These are phyloP conservation scores for Penicillium carneum DNA, from an alignment of 2,329 filamentous ascomycete species.

Conservation along the genomic window DNA sequence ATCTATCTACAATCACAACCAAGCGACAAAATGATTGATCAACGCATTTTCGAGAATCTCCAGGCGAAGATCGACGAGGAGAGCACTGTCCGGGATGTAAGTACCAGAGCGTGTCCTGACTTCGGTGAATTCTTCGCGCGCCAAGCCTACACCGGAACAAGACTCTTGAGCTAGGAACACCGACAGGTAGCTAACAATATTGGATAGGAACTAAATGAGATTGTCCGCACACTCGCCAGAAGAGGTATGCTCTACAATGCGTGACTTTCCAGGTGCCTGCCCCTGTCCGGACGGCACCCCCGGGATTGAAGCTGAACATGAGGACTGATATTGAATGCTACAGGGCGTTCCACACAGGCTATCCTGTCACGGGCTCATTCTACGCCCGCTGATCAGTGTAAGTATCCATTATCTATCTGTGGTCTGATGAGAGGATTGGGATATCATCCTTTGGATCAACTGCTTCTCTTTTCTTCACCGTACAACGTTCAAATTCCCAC, in stretches of 20 bases:
- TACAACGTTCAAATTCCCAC: neutral
- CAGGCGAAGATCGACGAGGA: slow-evolving; percentile 92
- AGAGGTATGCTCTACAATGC: slow-evolving; percentile 59
- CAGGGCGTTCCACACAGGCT: slow-evolving; percentile 78
- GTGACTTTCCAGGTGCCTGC: neutral
- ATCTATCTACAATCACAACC: slow-evolving; percentile 11
- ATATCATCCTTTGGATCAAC: neutral
- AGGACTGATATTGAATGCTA: slow-evolving; percentile 18
- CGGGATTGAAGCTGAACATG: neutral
- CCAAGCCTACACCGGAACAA: slow-evolving; percentile 31
- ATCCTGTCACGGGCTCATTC: slow-evolving; percentile 89
- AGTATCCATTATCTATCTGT: slow-evolving; percentile 42
- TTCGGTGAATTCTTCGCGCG: slow-evolving; percentile 28
- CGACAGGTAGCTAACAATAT: slow-evolving; percentile 21
- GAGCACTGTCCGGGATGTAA: slow-evolving; percentile 75
- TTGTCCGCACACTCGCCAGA: slow-evolving; percentile 82
- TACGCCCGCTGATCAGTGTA: slow-evolving; percentile 71
- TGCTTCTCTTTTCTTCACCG: neutral
- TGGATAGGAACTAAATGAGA: slow-evolving; percentile 75
- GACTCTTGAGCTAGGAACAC: slow-evolving; percentile 16
- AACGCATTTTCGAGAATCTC: slow-evolving; percentile 83
- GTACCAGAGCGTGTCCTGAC: slow-evolving; percentile 23
- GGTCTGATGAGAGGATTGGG: neutral
- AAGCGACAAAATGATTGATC: slow-evolving; percentile 69
- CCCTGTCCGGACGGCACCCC: neutral